These are phyloP conservation scores for Ceratobasidium sp. DNA, from an alignment of 1,284 basidiomycete species.

Conservation along the genomic window DNA sequence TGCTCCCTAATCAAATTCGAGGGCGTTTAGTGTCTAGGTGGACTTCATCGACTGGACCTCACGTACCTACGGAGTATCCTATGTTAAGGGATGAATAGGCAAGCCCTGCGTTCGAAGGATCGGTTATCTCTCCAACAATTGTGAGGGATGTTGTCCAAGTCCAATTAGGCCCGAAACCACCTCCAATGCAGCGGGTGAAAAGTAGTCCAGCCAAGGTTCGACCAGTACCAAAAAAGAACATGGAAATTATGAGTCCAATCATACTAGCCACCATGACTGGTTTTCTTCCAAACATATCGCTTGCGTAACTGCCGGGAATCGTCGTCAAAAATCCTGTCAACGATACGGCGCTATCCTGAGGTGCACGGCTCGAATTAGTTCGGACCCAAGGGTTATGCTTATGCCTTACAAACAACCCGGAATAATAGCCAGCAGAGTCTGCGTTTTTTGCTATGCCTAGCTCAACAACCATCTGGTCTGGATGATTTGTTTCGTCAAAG, in stretches of 20 bases:
- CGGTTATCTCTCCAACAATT: constrained; percentile 32
- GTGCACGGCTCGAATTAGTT: background rate
- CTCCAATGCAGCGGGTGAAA: constrained; percentile 27
- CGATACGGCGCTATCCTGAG: constrained; percentile 28
- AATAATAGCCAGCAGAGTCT: constrained; percentile 41
- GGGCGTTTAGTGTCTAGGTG: background rate
- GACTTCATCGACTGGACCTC: background rate
- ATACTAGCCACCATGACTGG: constrained; percentile 29
- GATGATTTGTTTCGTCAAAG: constrained; percentile 5
- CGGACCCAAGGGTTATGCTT: background rate
- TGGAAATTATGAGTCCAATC: constrained; percentile 16
- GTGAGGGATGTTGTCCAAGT: constrained; percentile 33
- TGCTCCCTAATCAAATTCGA: constrained; percentile 10
- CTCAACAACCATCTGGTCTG: constrained; percentile 42
- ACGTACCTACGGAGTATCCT: constrained; percentile 25
- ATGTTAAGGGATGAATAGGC: constrained; percentile 29
- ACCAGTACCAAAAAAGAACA: constrained; percentile 32
- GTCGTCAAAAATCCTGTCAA: constrained; percentile 39
- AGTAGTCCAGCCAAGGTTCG: constrained; percentile 15
- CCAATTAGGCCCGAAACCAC: constrained; percentile 34
- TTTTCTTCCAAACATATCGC: constrained; percentile 37
- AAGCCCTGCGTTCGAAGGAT: background rate
- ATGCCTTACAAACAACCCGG: constrained; percentile 30
- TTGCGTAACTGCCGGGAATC: constrained; percentile 36
- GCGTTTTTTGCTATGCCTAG: constrained; percentile 37